Evolutionary conservation across 352 stramenopile species (phyloP), one percentile per base, ranked within the genome.

Genomic region (Globisporangium recalcitrans): DNA sequence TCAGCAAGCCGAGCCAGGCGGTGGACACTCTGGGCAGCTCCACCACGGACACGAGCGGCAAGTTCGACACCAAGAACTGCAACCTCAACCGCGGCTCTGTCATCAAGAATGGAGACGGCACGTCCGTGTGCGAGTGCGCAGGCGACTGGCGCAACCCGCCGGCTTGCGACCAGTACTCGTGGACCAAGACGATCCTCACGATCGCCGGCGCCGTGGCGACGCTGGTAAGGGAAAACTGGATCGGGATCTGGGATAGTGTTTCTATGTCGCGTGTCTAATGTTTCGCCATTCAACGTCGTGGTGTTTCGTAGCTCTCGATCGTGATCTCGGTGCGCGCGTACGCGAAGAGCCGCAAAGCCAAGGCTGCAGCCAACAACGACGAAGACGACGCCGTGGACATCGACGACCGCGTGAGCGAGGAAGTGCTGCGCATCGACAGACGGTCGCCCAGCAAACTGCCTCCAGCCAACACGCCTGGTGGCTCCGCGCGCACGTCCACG

Each of bases 81-180:
- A 89, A 89, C 44, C 53, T 65, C 0, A 80, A 82, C 58, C 76
- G 82, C 38, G 82, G 77, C 0, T 77, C 65, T 21, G 58, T 75
- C 14, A 31, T 84, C 36, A 72, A 77, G 34, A 63, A 57, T 4
- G 66, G 78, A 2, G 67, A 86, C 26, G 76, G 70, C 8, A 59
- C 67, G 21, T 36, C 65, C 19, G 68, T 64, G 5, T 89, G 80
- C 32, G 77, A 84, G 32, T 89, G 80, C 59, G 75, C 80, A 13
- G 80, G 73, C 22, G 80, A 87, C 67, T 89, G 80, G 80, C 72
- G 70, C 26, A 74, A 79, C 29, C 80, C 80, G 22, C 80, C 80
- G 1, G 67, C 70, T 29, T 88, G 79, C 52, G 70, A 80, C 47
- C 54, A 64, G 40, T 82, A 71, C 66, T 75, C 79, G 5, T 65